Percentiles rank a stretch among this genome's conserved stretches.
Conservation (phyloP, 805 yeast species). For the Candida anglica region DNA sequence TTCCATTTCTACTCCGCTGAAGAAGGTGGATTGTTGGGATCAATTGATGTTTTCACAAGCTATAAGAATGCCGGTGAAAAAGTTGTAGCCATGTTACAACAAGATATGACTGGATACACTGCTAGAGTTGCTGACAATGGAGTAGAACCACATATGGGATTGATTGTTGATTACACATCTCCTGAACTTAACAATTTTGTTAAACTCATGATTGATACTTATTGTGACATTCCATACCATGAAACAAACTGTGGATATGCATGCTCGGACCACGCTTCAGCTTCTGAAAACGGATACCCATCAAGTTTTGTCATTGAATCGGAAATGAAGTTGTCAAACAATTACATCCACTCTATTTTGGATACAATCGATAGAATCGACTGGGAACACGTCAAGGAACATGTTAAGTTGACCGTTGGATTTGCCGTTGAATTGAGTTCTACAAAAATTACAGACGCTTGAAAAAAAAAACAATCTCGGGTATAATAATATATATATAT, state of each 20-base stretch:
- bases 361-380: slow-evolving; percentile 83
- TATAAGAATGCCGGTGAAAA: slow-evolving; percentile 43
- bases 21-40: slow-evolving; percentile 88
- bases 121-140: slow-evolving; percentile 46
- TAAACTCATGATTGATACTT: slow-evolving; percentile 55
- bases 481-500: no score
- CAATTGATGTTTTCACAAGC: slow-evolving; percentile 66
- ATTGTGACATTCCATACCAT: slow-evolving; percentile 63
- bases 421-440: slow-evolving; percentile 65
- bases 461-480: not conserved
- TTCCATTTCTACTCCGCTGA: slow-evolving; percentile 96
- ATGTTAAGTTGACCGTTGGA: slow-evolving; percentile 72
- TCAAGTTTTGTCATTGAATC: slow-evolving; percentile 80
- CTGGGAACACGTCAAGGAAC: slow-evolving; percentile 76
- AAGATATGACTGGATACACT: slow-evolving; percentile 89
- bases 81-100: slow-evolving; percentile 84
- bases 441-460: slow-evolving; percentile 14
- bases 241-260: slow-evolving; percentile 88
- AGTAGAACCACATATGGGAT: slow-evolving; percentile 68
- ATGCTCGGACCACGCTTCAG: slow-evolving; percentile 91
- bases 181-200: slow-evolving; percentile 54
- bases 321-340: slow-evolving; percentile 58
- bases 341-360: slow-evolving; percentile 68
- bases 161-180: slow-evolving; percentile 69
- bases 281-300: slow-evolving; percentile 79